Percentiles rank a stretch among this genome's conserved stretches.
Conservation (phyloP, 2,329 filamentous ascomycete genomes). For the Dactylellina leptospora region DNA sequence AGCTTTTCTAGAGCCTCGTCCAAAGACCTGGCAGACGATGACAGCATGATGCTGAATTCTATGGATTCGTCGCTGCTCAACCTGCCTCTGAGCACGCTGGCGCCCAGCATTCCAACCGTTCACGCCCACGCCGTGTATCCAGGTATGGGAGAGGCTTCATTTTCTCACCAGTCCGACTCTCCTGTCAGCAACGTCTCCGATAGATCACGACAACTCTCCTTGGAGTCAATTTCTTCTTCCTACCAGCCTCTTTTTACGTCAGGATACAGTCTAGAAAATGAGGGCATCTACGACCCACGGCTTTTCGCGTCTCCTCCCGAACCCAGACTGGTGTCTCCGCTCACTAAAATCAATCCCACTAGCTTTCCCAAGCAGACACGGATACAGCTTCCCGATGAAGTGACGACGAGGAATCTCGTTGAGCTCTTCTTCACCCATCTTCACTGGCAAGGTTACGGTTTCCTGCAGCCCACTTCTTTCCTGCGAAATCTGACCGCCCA, state of each 20-base stretch:
- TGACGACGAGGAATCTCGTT: constrained; percentile 25
- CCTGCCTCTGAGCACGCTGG: constrained; percentile 24
- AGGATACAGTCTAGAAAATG: constrained; percentile 44
- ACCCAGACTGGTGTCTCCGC: constrained; percentile 32
- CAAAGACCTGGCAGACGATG: constrained; percentile 38
- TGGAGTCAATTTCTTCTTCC: constrained; percentile 45
- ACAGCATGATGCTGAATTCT: constrained; percentile 31
- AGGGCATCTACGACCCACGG: constrained; percentile 35
- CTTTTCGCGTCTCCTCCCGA: constrained; percentile 18
- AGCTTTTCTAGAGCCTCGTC: constrained; percentile 50
- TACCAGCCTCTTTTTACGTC: constrained; percentile 45
- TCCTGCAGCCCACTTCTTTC: constrained; percentile 44
- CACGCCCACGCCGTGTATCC: constrained; percentile 16
- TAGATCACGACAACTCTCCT: constrained; percentile 39
- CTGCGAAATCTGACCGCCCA: constrained; percentile 37
- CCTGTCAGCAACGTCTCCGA: constrained; percentile 44
- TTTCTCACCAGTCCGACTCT: constrained; percentile 37
- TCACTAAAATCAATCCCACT: constrained; percentile 45
- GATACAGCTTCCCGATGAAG: constrained; percentile 48
- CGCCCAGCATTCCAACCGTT: constrained; percentile 24
- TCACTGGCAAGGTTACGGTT: constrained; percentile 50
- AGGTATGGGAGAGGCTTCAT: constrained; percentile 22
- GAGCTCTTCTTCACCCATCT: constrained; percentile 52
- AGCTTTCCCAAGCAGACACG: constrained; percentile 50
- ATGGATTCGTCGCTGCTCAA: constrained; percentile 44